A percentile compares a stretch with the other conserved stretches of the same genome.
Evolutionary conservation across 805 yeast genomes (phyloP).

Genomic region (Ogataea dorogensis): DNA sequence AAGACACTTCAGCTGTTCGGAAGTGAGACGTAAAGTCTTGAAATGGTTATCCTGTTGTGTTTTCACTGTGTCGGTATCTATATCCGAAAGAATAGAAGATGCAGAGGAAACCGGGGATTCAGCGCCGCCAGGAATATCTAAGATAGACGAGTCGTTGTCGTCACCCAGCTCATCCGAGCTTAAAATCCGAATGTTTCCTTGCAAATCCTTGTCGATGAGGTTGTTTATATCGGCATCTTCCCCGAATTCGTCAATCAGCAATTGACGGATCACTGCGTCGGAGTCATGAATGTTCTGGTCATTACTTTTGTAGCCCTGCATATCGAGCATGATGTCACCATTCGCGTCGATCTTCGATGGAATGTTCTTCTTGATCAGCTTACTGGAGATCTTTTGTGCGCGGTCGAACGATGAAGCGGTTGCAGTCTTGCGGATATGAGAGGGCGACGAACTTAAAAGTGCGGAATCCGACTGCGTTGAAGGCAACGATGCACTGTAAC

Average conservation of each 20-base stretch:
- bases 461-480: conserved; percentile 16
- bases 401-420: conserved; percentile 41
- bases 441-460: conserved; percentile 18
- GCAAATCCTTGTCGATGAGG: conserved; percentile 54
- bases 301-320: conserved; percentile 93
- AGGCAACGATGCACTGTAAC: conserved; percentile 9
- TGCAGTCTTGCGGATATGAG: conserved; percentile 20
- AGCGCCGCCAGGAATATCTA: conserved; percentile 11
- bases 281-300: conserved; percentile 73
- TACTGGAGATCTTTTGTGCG: conserved; percentile 62
- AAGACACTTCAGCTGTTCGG: conserved; percentile 79
- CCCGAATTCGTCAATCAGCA: conserved; percentile 76
- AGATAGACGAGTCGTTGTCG: conserved; percentile 15
- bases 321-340: conserved; percentile 88
- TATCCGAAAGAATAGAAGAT: conserved; percentile 28
- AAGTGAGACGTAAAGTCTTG: conserved; percentile 85
- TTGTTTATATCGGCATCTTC: conserved; percentile 44
- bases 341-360: conserved; percentile 85
- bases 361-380: conserved; percentile 67
- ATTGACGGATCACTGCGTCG: conserved; percentile 69
- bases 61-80: conserved; percentile 23
- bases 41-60: conserved; percentile 46
- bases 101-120: conserved; percentile 24
- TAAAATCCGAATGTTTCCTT: conserved; percentile 64
- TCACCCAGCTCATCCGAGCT: conserved; percentile 25